Evolutionary conservation across 148 eudicot species (phyloP), one percentile per base, ranked within the genome.

Genomic region (Chenopodium suecicum): DNA sequence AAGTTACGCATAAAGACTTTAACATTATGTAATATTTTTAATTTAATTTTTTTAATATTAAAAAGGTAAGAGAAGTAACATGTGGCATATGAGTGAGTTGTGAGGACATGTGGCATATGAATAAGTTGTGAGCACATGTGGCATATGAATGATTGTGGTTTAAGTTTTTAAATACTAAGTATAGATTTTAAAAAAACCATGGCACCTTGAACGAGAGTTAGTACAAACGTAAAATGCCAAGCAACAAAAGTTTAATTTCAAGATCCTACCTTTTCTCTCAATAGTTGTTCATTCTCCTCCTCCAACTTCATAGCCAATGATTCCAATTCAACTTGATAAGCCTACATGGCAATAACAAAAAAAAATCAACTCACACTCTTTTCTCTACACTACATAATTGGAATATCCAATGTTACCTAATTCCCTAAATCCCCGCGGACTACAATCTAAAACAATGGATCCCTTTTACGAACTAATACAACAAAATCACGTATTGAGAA

Each of bases 251-350:
- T 8, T 22, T 22, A 23, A 12, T 11, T 5, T 46, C 70, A 54
- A 75, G 34, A 60, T 1, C 68, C 31, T 89, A 93, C 98, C 97
- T 91, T 95, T 84, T 91, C 97, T 82, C 83, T 86, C 81, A 88
- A 74, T 67, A 95, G 85, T 72, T 70, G 85, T 80, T 93, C 93
- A 76, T 95, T 91, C 81, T 93, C 97, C 80, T 93, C 96, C 86
- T 93, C 97, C 78, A 95, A 84, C 82, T 89, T 92, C 80, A 86
- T 88, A 48, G 92, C 97, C 87, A 95, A 86, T 5, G 97, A 85
- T 83, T 95, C 98, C 82, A 94, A 78, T 72, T 94, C 97, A 58
- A 87, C 88, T 86, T 90, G 98, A 81, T 94, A 94, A 17, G 98
- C 98, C 98, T 93, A 83, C 60, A 82, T 64, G 29, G 14, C 27